Evolutionary conservation across 2,329 filamentous ascomycete species (phyloP).

Genomic region (Phyllosticta ampelicida): DNA sequence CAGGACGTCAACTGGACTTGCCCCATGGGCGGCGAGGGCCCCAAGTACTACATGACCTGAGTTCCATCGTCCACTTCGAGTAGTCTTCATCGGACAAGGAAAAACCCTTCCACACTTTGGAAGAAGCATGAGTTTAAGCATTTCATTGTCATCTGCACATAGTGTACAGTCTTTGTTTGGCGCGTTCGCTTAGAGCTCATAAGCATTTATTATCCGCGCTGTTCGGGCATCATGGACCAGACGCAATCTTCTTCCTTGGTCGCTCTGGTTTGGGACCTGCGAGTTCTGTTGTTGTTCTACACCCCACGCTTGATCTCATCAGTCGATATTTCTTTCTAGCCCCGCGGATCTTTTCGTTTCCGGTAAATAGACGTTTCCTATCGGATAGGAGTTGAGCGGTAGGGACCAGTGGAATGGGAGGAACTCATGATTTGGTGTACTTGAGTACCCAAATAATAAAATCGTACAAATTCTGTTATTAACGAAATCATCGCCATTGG

Average conservation of each 20-base stretch:
- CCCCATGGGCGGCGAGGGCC: slow-evolving; percentile 76
- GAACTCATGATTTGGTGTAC: neutral
- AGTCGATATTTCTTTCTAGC: neutral
- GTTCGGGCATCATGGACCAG: neutral
- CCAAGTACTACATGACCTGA: slow-evolving; percentile 53
- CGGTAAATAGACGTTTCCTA: neutral
- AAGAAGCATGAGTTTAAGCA: neutral
- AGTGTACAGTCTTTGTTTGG: neutral
- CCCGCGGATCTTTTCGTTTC: neutral
- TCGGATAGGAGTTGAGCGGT: neutral
- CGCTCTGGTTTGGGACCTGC: neutral
- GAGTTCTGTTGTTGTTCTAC: neutral
- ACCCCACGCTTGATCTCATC: neutral
- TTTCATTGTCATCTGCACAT: neutral
- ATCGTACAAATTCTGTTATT: neutral
- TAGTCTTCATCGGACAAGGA: neutral
- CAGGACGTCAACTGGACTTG: slow-evolving; percentile 93
- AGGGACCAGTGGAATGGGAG: neutral
- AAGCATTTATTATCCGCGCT: neutral
- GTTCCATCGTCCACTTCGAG: neutral
- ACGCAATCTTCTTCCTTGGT: neutral
- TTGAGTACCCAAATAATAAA: neutral
- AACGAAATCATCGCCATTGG: neutral
- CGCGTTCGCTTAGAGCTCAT: neutral
- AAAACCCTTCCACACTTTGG: neutral